Evolutionary conservation across 2,329 filamentous ascomycete species (phyloP).

Genomic region (Pyrenochaeta sp.): DNA sequence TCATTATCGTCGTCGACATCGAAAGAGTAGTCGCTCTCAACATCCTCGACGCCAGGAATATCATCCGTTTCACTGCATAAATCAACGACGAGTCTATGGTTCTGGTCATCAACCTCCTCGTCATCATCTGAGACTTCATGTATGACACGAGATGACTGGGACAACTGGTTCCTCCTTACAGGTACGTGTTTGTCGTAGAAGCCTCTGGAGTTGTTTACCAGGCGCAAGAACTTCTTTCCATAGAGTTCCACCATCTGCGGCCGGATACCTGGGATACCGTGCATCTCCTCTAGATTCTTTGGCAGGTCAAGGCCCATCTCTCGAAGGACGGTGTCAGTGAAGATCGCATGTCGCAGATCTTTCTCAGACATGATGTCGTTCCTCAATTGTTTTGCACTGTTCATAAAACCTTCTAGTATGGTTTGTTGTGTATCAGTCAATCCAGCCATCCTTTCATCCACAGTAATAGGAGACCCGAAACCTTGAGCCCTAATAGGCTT

Average conservation of each 20-base stretch:
- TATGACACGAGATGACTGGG: slow-evolving; percentile 27
- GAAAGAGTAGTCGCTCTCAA: slow-evolving; percentile 31
- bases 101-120: slow-evolving; percentile 57
- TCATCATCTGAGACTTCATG: slow-evolving; percentile 47
- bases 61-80: slow-evolving; percentile 48
- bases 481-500: slow-evolving; percentile 49
- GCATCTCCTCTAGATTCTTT: slow-evolving; percentile 68
- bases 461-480: slow-evolving; percentile 67
- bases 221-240: slow-evolving; percentile 67
- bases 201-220: slow-evolving; percentile 57
- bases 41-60: slow-evolving; percentile 13
- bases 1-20: slow-evolving; percentile 32
- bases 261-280: slow-evolving; percentile 69
- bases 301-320: slow-evolving; percentile 79
- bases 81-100: slow-evolving; percentile 59
- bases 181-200: slow-evolving; percentile 30
- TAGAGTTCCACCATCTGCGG: slow-evolving; percentile 68
- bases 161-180: slow-evolving; percentile 17
- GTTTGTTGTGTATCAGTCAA: slow-evolving; percentile 69
- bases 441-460: slow-evolving; percentile 62
- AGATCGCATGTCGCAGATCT: slow-evolving; percentile 65
- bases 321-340: slow-evolving; percentile 73
- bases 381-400: slow-evolving; percentile 67
- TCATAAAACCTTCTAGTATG: slow-evolving; percentile 71
- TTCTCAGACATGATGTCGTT: slow-evolving; percentile 69